These are phyloP conservation scores for Cyberlindnera xylosilytica DNA, from an alignment of 805 yeast species.

Conservation along the genomic window DNA sequence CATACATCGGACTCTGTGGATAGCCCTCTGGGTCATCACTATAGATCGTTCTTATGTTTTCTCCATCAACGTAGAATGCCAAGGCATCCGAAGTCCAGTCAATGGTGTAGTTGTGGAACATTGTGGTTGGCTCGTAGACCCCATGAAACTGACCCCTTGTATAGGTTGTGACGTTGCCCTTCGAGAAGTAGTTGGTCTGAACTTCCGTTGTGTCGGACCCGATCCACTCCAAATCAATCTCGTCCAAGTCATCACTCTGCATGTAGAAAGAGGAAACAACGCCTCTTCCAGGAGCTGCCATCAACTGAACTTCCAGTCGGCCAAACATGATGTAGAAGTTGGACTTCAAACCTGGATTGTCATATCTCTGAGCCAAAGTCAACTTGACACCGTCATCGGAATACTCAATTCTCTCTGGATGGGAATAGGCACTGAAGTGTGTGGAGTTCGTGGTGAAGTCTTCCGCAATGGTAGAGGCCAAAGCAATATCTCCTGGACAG, in stretches of 20 bases:
- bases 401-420: constrained; percentile 44
- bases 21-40: constrained; percentile 61
- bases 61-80: constrained; percentile 74
- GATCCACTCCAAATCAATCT: constrained; percentile 83
- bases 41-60: constrained; percentile 57
- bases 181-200: constrained; percentile 77
- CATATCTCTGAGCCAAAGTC: constrained; percentile 58
- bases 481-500: constrained; percentile 56
- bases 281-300: constrained; percentile 78
- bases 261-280: constrained; percentile 77
- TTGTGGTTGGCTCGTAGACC: constrained; percentile 52
- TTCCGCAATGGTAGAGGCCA: constrained; percentile 51
- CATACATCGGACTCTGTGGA: constrained; percentile 88
- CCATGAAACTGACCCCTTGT: constrained; percentile 75
- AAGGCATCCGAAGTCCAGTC: constrained; percentile 75
- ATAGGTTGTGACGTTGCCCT: constrained; percentile 74
- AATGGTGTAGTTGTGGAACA: constrained; percentile 73
- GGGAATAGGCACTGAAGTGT: constrained; percentile 40
- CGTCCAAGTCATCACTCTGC: constrained; percentile 84
- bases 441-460: constrained; percentile 48
- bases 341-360: constrained; percentile 76
- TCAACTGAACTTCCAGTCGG: constrained; percentile 64
- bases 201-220: constrained; percentile 76
- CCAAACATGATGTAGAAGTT: constrained; percentile 89
- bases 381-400: constrained; percentile 58